These are phyloP conservation scores for Cyclospora cayetanensis DNA, from an alignment of 169 alveolate species.

Conservation along the genomic window DNA sequence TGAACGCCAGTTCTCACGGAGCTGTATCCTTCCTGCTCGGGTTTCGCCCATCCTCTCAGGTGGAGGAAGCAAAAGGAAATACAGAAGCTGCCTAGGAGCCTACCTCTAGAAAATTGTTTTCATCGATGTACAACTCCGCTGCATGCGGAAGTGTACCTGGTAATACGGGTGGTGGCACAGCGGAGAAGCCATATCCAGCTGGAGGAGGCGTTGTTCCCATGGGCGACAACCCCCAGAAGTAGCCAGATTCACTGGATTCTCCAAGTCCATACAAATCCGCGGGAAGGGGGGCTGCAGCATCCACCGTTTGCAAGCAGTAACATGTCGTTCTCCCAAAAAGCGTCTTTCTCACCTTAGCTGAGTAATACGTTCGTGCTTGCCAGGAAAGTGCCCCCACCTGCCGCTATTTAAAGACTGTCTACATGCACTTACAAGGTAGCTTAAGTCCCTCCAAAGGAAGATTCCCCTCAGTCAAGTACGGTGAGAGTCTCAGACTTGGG, in stretches of 20 bases:
- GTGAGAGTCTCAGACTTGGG: conserved; percentile 15
- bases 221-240: conserved; percentile 38
- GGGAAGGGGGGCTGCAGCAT: conserved; percentile 48
- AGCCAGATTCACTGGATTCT: conserved; percentile 36
- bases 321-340: no score
- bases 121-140: conserved; percentile 27
- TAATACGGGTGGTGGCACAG: conserved; percentile 37
- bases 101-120: conserved; percentile 18
- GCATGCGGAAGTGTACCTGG: conserved; percentile 34
- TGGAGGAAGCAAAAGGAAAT: not conserved
- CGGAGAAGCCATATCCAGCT: conserved; percentile 46
- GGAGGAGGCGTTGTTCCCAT: conserved; percentile 31
- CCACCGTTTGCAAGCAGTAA: not conserved
- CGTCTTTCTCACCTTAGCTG: no score
- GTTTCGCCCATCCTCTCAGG: no score
- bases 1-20: no score
- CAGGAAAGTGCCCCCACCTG: not conserved
- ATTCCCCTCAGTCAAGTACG: conserved; percentile 34
- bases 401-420: no score
- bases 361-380: no score
- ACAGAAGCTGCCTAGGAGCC: not conserved
- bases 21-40: no score
- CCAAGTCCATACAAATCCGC: conserved; percentile 55
- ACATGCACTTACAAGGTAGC: conserved; percentile 35
- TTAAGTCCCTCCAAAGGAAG: conserved; percentile 6